phyloP scores from a whole-genome alignment of 106 monocot genomes.

The Platanthera guangdongensis region DNA sequence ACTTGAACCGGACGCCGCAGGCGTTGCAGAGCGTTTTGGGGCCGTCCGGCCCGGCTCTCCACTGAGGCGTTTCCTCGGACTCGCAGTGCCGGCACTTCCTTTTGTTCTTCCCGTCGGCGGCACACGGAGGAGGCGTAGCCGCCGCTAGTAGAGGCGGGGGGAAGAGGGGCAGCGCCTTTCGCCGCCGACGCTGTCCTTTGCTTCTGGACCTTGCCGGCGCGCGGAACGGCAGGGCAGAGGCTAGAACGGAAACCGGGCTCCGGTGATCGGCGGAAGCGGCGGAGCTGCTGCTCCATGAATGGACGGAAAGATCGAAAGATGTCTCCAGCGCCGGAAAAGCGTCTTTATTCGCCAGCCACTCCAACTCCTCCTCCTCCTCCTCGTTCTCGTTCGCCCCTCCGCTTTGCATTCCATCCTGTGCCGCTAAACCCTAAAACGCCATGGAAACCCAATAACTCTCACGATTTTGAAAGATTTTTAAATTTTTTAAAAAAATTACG shows the following conservation, averaged over 20 bases:
- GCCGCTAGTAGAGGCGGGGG: background rate
- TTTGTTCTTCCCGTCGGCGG: background rate
- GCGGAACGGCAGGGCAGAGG: constrained; percentile 3
- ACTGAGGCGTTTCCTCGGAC: constrained; percentile 62
- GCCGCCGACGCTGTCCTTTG: constrained; percentile 18
- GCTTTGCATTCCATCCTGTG: constrained; percentile 9
- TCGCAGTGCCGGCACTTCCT: constrained; percentile 49
- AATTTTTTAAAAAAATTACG: background rate
- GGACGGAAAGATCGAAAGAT: constrained; percentile 21
- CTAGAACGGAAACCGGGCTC: constrained; percentile 27
- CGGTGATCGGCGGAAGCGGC: background rate
- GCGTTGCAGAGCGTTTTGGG: constrained; percentile 70
- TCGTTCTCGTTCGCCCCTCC: constrained; percentile 6
- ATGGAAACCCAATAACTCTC: background rate
- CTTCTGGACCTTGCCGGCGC: constrained; percentile 26
- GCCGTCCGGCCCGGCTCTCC: constrained; percentile 58
- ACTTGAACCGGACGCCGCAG: constrained; percentile 40
- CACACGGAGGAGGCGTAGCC: background rate
- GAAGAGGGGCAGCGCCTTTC: constrained; percentile 9
- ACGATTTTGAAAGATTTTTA: background rate
- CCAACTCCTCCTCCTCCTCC: constrained; percentile 51
- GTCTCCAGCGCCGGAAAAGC: constrained; percentile 49
- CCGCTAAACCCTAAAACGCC: constrained; percentile 15
- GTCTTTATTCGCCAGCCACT: constrained; percentile 52
- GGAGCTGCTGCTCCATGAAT: constrained; percentile 4